Conservation (phyloP, 1,284 basidiomycete species). For the Jaminaea rosea region DNA sequence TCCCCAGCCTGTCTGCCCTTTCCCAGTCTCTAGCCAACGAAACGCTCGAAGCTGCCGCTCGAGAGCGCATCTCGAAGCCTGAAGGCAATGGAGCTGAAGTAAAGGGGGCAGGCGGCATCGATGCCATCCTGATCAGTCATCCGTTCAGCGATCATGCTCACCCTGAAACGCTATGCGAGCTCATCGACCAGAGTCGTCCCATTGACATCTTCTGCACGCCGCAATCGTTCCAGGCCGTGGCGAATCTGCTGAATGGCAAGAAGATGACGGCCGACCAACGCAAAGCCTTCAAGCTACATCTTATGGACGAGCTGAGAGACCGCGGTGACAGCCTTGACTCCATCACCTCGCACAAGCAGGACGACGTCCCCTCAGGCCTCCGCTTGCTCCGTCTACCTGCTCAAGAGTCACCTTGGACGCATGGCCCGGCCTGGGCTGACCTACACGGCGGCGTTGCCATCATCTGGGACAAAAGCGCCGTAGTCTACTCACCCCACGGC, state of each 20-base stretch:
- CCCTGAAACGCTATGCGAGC: constrained; percentile 5
- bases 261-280: too few relatives aligned
- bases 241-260: neutral
- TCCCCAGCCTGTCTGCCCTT: neutral
- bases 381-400: neutral
- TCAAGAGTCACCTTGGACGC: neutral
- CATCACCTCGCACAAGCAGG: neutral
- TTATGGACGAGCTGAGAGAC: neutral
- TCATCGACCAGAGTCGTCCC: neutral
- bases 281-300: neutral
- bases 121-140: constrained; percentile 9
- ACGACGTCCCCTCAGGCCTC: neutral
- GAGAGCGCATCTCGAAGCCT: constrained; percentile 2
- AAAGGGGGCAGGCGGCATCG: neutral
- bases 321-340: too few relatives aligned
- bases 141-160: constrained; percentile 14
- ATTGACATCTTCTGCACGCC: neutral
- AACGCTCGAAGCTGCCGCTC: neutral
- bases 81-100: constrained; percentile 2
- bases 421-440: constrained; percentile 7
- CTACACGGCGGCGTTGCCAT: constrained; percentile 10
- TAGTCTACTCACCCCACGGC: constrained; percentile 10
- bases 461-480: constrained; percentile 1
- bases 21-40: constrained; percentile 2
- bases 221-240: neutral